phyloP scores from a whole-genome alignment of 305 asterid genomes.

The Solanum hybrid region DNA sequence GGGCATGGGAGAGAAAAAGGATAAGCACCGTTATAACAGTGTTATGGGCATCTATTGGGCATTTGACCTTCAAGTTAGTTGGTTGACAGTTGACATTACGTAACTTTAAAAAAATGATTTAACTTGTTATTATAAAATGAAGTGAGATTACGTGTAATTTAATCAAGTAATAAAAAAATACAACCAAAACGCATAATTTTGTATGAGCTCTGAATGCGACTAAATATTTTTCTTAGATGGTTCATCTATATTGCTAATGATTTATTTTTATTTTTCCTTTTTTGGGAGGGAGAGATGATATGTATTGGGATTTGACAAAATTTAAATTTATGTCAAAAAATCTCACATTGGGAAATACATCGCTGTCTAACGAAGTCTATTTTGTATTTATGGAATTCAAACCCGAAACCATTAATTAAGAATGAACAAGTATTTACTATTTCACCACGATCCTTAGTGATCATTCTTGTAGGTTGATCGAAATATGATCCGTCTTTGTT shows the following conservation, averaged over 20 bases:
- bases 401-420: background rate
- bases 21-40: background rate
- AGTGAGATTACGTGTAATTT: background rate
- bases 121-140: background rate
- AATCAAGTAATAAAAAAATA: background rate
- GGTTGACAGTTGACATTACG: background rate
- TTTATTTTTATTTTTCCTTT: background rate
- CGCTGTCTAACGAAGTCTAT: too few species aligned
- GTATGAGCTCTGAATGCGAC: background rate
- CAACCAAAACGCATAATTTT: background rate
- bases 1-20: background rate
- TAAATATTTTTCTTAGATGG: background rate
- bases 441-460: background rate
- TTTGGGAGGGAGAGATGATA: background rate
- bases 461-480: background rate
- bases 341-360: fast-evolving
- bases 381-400: background rate
- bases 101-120: background rate
- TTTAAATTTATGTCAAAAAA: too few species aligned
- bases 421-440: background rate
- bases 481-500: background rate
- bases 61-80: background rate
- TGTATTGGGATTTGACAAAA: background rate
- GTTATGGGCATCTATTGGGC: background rate
- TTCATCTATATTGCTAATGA: background rate